These are phyloP conservation scores for Eutrema japonicum DNA, from an alignment of 345 rosid genomes.

Conservation along the genomic window DNA sequence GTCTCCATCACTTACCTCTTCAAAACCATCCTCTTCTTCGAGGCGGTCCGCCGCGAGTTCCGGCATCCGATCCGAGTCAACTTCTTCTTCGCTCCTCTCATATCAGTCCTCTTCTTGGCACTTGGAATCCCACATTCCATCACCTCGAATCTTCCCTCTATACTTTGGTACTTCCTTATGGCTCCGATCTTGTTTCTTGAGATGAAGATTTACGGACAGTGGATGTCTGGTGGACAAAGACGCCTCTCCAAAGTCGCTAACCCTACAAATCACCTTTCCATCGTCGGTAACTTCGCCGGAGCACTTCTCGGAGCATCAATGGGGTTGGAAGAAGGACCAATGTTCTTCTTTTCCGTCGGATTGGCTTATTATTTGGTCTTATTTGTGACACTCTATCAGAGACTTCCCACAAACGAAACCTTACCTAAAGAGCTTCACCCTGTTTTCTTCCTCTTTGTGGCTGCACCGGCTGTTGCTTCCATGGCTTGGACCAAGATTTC, in stretches of 20 bases:
- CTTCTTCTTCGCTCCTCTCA: constrained; percentile 95
- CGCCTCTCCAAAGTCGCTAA: constrained; percentile 94
- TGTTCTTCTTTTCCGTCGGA: constrained; percentile 86
- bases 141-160: constrained; percentile 45
- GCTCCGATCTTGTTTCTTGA: constrained; percentile 72
- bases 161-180: constrained; percentile 87
- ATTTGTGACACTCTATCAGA: constrained; percentile 89
- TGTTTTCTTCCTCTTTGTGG: constrained; percentile 90
- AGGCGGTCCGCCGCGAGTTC: constrained; percentile 88
- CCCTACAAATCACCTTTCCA: constrained; percentile 83
- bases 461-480: constrained; percentile 87
- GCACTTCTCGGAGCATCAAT: constrained; percentile 85
- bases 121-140: constrained; percentile 75
- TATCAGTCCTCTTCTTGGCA: constrained; percentile 73
- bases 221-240: constrained; percentile 95
- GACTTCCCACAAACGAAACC: constrained; percentile 87
- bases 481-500: constrained; percentile 86
- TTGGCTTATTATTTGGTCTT: constrained; percentile 83
- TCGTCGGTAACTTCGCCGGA: constrained; percentile 91
- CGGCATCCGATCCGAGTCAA: constrained; percentile 86
- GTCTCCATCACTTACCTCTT: constrained; percentile 62
- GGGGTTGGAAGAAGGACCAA: constrained; percentile 93
- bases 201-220: constrained; percentile 89
- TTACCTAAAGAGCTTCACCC: constrained; percentile 96
- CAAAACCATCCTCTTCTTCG: constrained; percentile 69